Percentiles rank a stretch among this genome's conserved stretches.
Evolutionary conservation across 768 basidiomycete species (phyloP).

Genomic region (Leccinum uliginosum): DNA sequence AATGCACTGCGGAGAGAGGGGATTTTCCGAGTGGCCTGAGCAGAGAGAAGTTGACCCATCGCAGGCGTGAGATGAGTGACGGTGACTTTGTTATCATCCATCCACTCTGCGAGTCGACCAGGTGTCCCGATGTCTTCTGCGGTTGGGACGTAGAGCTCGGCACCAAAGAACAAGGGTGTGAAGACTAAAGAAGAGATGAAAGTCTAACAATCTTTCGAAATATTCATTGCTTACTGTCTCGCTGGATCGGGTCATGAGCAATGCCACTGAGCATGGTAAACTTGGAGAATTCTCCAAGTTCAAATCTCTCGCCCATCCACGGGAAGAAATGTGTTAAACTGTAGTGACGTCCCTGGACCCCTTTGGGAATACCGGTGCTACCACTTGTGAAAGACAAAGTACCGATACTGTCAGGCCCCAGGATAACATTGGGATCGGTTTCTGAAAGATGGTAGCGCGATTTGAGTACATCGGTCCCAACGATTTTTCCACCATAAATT

Average conservation of each 20-base stretch:
- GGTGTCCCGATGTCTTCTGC: slow-evolving; percentile 96
- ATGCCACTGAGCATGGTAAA: slow-evolving; percentile 99
- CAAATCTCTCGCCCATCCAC: slow-evolving; percentile 94
- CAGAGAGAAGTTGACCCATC: slow-evolving; percentile 97
- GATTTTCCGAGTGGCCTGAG: slow-evolving; percentile 77
- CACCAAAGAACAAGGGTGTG: slow-evolving; percentile 96
- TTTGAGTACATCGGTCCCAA: slow-evolving; percentile 60
- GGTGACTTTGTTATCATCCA: slow-evolving; percentile 86
- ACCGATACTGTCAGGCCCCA: slow-evolving; percentile 95
- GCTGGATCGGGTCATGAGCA: slow-evolving; percentile 97
- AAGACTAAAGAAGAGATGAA: slow-evolving; percentile 61
- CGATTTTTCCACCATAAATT: slow-evolving; percentile 58
- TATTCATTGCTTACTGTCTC: slow-evolving; percentile 76
- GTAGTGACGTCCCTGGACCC: slow-evolving; percentile 93
- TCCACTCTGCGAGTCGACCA: slow-evolving; percentile 96
- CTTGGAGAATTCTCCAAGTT: slow-evolving; percentile 64
- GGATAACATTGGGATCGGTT: slow-evolving; percentile 72
- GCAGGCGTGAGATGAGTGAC: slow-evolving; percentile 98
- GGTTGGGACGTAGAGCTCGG: slow-evolving; percentile 92
- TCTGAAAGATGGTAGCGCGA: slow-evolving; percentile 46
- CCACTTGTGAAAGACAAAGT: slow-evolving; percentile 97
- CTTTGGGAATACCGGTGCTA: slow-evolving; percentile 96
- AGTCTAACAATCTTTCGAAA: neutral
- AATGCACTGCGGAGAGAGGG: slow-evolving; percentile 87
- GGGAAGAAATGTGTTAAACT: slow-evolving; percentile 99